Base-by-base conservation (phyloP, 2,329 filamentous ascomycete genomes). In the Fusarium euwallaceae region DNA sequence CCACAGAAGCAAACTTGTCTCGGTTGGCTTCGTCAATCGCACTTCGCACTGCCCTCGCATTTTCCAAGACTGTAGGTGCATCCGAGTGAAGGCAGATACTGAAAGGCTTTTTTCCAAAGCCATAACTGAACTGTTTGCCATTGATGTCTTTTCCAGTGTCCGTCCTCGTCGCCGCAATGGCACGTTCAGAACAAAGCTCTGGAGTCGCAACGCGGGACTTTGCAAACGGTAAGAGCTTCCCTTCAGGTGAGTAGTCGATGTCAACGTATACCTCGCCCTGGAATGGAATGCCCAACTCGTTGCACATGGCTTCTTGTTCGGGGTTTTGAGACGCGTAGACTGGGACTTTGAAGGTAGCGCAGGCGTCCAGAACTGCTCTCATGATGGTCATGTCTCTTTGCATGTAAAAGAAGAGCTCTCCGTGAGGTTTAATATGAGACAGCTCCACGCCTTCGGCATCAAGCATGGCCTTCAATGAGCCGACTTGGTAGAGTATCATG, bases 381-480 rank as follows among this genome's bases (percentile, higher is more conserved):
- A 79, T 78, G 36, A 80, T 78, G 2, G 34, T 36, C 4, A 61
- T 59, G 63, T 82, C 81, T 17, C 69, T 56, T 55, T 80, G 79
- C 75, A 82, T 79, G 53, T 78, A 80, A 43, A 81, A 81, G 76
- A 90, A 92, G 2, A 92, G 83, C 24, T 88, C 86, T 6, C 90
- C 89, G 66, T 92, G 90, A 3, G 90, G 89, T 78, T 91, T 92
- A 45, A 92, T 87, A 73, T 92, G 91, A 73, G 90, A 85, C 29
- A 93, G 80, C 16, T 84, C 81, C 8, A 92, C 81, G 16, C 84
- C 85, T 74, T 92, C 90, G 0, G 85, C 86, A 37, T 89, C 86
- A 3, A 92, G 82, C 70, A 92, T 90, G 1, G 83, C 90, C 70
- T 89, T 87, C 2, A 92, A 82, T 0, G 91, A 90, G 2, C 91